Percentiles rank a stretch among this genome's conserved stretches.
phyloP scores from a whole-genome alignment of 306 rosid genomes.

The Lablab purpureus region DNA sequence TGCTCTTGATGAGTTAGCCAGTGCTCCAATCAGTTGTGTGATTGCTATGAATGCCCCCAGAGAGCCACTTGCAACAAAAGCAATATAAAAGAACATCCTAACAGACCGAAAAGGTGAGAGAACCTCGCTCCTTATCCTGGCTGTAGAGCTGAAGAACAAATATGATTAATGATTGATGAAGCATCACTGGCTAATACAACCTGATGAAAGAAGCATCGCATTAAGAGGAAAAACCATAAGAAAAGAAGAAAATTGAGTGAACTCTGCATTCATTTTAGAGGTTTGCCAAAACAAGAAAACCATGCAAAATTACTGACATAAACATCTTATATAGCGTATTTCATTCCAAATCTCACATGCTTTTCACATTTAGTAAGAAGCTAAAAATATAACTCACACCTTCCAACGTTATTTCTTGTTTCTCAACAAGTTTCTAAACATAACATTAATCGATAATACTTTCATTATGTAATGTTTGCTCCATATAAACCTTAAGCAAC shows the following conservation, averaged over 20 bases:
- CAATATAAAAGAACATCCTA: slow-evolving; percentile 86
- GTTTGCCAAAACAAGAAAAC: slow-evolving; percentile 27
- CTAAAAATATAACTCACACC: neutral
- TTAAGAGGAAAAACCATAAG: slow-evolving; percentile 49
- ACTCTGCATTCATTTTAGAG: slow-evolving; percentile 43
- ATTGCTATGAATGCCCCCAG: slow-evolving; percentile 80
- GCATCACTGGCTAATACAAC: slow-evolving; percentile 61
- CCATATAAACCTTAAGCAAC: slow-evolving; percentile 6
- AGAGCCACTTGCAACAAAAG: slow-evolving; percentile 75
- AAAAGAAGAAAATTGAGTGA: slow-evolving; percentile 27
- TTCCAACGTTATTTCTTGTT: neutral
- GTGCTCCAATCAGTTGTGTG: slow-evolving; percentile 74
- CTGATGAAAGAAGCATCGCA: slow-evolving; percentile 55
- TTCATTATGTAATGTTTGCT: slow-evolving; percentile 5
- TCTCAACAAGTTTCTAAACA: neutral
- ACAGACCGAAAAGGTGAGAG: slow-evolving; percentile 85
- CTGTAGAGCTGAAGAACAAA: slow-evolving; percentile 77
- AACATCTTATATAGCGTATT: neutral
- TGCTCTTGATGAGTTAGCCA: slow-evolving; percentile 75
- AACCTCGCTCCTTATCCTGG: slow-evolving; percentile 86
- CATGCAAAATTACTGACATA: slow-evolving; percentile 7
- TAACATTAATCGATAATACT: neutral
- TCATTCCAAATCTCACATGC: too few species aligned
- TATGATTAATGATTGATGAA: slow-evolving; percentile 56
- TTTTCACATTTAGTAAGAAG: too few species aligned